These are phyloP conservation scores for Guillardia theta DNA, from an alignment of 78 protist genomes.

Conservation along the genomic window DNA sequence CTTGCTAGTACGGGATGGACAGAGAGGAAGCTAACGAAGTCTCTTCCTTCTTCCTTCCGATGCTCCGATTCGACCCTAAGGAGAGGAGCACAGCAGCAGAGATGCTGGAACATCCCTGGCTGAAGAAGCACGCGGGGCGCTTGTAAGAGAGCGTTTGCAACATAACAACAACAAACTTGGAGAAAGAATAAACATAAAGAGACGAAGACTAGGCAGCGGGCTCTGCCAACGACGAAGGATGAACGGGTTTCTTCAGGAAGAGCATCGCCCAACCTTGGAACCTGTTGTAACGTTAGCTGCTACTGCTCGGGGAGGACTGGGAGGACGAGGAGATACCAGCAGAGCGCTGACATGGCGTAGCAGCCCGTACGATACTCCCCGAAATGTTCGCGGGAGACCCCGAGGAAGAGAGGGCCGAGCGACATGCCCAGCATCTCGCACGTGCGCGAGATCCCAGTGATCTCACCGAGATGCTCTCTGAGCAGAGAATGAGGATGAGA, in stretches of 20 bases:
- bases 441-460: background rate
- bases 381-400: background rate
- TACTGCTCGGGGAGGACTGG: no score
- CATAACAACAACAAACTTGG: no score
- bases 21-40: background rate
- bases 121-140: no score
- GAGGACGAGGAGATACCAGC: no score
- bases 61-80: background rate
- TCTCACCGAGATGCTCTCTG: background rate
- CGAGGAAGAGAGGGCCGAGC: background rate
- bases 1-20: background rate
- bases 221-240: no score
- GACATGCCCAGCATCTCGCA: background rate
- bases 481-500: no score
- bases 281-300: no score
- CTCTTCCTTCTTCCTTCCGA: background rate
- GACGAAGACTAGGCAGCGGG: no score
- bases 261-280: no score
- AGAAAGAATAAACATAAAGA: no score
- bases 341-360: background rate
- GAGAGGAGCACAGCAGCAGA: background rate
- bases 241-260: no score
- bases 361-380: background rate
- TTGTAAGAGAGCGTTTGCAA: no score
- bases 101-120: conserved; percentile 14